Evolutionary conservation across 371 early-diverging fungal genomes (phyloP).

Genomic region (Smittium culicis): DNA sequence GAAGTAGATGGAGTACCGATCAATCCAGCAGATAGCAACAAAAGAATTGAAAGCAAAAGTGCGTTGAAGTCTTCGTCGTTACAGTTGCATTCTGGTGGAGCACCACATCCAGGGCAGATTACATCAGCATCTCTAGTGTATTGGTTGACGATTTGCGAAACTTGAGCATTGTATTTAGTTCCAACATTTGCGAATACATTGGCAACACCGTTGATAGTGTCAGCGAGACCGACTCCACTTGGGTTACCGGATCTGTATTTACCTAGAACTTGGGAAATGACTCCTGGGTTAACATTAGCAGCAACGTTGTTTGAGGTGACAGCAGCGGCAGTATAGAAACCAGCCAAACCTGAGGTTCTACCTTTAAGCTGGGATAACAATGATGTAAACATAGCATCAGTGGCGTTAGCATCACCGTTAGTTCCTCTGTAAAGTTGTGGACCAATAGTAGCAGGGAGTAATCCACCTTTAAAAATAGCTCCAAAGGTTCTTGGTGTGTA

Average conservation of each 20-base stretch:
- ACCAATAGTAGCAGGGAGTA: not conserved
- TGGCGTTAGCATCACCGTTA: not conserved
- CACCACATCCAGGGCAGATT: not conserved
- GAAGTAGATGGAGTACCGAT: not conserved
- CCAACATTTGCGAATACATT: not conserved
- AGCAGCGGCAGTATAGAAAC: not conserved
- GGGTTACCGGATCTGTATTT: too few species aligned
- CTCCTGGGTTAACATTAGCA: not conserved
- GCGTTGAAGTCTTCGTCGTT: too few species aligned
- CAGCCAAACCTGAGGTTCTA: not conserved
- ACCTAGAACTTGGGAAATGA: too few species aligned
- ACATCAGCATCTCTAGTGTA: not conserved
- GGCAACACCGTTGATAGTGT: too few species aligned
- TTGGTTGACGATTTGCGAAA: not conserved
- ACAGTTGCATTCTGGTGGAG: too few species aligned
- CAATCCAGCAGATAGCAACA: not conserved
- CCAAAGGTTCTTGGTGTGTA: not conserved
- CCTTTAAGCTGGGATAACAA: not conserved
- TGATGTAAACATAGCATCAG: not conserved
- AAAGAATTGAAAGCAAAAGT: not conserved
- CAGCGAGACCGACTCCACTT: too few species aligned
- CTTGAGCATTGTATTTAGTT: not conserved
- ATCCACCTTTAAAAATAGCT: not conserved
- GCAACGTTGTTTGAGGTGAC: not conserved
- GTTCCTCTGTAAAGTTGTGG: not conserved